A percentile compares a stretch with the other conserved stretches of the same genome.
Evolutionary conservation across 2,329 filamentous ascomycete genomes (phyloP).

Genomic region (Claviceps africana): DNA sequence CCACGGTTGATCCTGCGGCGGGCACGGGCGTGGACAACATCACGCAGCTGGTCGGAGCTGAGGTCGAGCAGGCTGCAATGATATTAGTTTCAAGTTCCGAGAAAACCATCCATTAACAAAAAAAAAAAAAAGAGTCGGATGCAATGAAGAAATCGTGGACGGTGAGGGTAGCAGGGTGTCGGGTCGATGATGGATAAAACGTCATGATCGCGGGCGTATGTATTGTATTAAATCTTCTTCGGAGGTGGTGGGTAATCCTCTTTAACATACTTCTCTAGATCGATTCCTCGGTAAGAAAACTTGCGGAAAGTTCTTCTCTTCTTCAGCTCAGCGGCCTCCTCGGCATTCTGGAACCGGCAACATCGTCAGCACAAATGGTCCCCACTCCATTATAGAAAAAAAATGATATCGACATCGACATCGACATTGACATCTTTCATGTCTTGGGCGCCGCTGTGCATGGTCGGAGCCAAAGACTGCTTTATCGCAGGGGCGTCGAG

Average conservation of each 20-base stretch:
- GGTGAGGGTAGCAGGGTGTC: background rate
- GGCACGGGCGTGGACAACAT: constrained; percentile 98
- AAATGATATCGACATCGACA: background rate
- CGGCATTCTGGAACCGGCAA: constrained; percentile 57
- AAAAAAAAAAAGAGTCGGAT: background rate
- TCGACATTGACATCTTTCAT: background rate
- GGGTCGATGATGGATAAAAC: background rate
- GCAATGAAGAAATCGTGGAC: background rate
- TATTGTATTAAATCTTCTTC: background rate
- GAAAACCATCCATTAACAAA: too few relatives aligned
- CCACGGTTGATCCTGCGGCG: constrained; percentile 99
- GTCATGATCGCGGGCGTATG: background rate
- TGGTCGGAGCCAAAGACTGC: constrained; percentile 15
- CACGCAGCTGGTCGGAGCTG: constrained; percentile 93
- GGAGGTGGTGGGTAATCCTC: constrained; percentile 4
- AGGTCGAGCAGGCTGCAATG: constrained; percentile 83
- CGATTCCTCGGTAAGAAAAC: constrained; percentile 98
- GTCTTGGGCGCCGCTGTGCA: background rate
- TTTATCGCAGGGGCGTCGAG: constrained; percentile 14
- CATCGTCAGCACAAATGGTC: constrained; percentile 15
- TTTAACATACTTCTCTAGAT: constrained; percentile 87
- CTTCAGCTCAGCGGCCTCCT: constrained; percentile 99
- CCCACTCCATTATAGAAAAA: background rate
- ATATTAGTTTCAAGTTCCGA: constrained; percentile 9
- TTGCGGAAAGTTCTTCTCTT: constrained; percentile 99